Evolutionary conservation across 176 grass and related monocot genomes (phyloP).

Genomic region (Bothriochloa decipiens): DNA sequence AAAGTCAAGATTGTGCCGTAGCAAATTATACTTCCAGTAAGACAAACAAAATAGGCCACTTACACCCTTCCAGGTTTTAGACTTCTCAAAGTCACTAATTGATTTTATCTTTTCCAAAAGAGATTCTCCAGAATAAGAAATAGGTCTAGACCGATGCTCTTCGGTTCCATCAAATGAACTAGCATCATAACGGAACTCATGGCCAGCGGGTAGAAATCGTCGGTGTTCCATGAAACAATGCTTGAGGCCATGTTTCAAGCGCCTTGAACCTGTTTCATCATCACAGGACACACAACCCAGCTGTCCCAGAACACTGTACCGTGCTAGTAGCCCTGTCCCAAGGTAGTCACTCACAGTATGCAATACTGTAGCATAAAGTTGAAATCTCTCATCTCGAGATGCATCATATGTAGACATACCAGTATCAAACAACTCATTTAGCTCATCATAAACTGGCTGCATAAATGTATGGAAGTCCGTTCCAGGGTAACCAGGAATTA

Average conservation of each 20-base stretch:
- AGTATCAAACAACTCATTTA: background rate
- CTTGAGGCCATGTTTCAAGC: background rate
- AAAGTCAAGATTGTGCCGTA: background rate
- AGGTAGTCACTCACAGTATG: background rate
- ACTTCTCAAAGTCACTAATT: background rate
- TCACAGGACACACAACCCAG: background rate
- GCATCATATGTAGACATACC: constrained; percentile 34
- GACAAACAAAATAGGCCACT: background rate
- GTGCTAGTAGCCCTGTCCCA: background rate
- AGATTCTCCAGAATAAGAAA: background rate
- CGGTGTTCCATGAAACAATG: background rate
- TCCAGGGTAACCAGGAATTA: constrained; percentile 15
- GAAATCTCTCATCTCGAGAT: constrained; percentile 27
- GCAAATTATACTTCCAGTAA: constrained; percentile 5
- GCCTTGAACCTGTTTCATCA: constrained; percentile 11
- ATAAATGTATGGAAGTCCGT: constrained; percentile 32
- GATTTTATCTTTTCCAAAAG: constrained; percentile 23
- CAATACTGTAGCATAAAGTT: background rate
- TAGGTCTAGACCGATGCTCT: background rate
- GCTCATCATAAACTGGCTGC: constrained; percentile 24
- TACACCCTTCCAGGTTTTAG: constrained; percentile 7
- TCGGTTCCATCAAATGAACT: constrained; percentile 21
- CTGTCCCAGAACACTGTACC: background rate
- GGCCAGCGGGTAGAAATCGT: background rate
- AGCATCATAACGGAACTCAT: background rate